Evolutionary conservation across 2,329 filamentous ascomycete genomes (phyloP), one percentile per base, ranked within the genome.

Genomic region (Bipolaris gigantea): DNA sequence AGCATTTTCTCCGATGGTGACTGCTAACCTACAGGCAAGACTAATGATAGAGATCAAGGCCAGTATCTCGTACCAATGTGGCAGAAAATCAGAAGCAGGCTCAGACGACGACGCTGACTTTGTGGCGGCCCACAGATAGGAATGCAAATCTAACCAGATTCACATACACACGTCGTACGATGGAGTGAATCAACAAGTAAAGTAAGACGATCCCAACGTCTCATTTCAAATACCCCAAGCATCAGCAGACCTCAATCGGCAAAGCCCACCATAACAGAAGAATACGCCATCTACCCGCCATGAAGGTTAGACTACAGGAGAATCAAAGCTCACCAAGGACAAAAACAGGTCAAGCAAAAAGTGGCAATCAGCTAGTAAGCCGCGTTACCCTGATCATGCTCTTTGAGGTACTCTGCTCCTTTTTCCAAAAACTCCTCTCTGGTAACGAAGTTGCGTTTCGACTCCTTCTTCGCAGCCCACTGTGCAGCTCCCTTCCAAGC

Each of bases 321-420:
- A 30, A 30, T 10, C 10, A 30, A 30, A 13, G 27, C 27, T 30
- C 10, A 30, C 11, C 27, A 27, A 46, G 9, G 21, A 36, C 19
- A 11, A 21, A 45, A 42, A 16, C 15, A 7, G 23, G 9, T 25
- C 13, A 35, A 21, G 19, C 30, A 3, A 42, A 10, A 21, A 15
- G 4, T 10, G 34, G 32, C 15, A 33, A 38, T 11, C 8, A 1
- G 13, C 45, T 55, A 61, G 34, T 57, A 61, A 16, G 53, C 42
- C 36, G 75, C 73, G 70, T 79, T 79, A 8, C 77, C 76, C 56
- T 75, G 58, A 51, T 73, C 71, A 63, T 79, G 77, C 66, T 79
- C 92, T 85, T 96, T 96, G 73, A 97, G 83, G 78, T 97, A 97
- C 65, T 97, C 93, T 19, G 86, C 81, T 1, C 94, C 94, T 80